Base-by-base conservation (phyloP, 805 yeast species). In the Nakazawaea sp. region DNA sequence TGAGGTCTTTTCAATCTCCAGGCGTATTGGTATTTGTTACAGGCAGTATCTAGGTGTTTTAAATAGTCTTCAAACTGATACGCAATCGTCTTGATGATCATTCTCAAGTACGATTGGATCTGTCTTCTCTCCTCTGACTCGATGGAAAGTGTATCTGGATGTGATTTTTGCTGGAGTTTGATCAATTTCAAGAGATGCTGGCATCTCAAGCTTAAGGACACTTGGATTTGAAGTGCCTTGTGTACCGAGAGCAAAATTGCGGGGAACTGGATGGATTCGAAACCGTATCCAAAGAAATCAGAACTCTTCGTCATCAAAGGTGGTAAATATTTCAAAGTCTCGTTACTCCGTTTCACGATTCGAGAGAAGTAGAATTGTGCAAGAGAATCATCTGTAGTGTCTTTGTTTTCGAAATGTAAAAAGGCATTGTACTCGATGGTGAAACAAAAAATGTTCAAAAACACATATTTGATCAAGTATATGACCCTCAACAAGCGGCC, bases 1-100 rank as follows among this genome's bases (percentile, higher is more conserved):
- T 37, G 41, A 9, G 41, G 41, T 13, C 41, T 18, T 20, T 37
- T 37, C 19, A 37, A 16, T 27, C 41, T 32, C 41, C 41, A 37
- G 6, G 41, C 41, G 19, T 32, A 37, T 27, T 37, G 36, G 17
- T 37, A 37, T 8, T n/a, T 37, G n/a, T 32, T n/a, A 16, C 36
- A 37, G 21, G 41, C 41, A 28, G 16, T 15, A 18, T 37, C 31
- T 7, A 37, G 21, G 18, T 28, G 27, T 17, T 32, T 18, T 32
- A 37, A 37, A 28, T 37, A 37, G 2, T 27, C 13, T 18, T 37
- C 36, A 15, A 37, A 23, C 20, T 37, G 31, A 9, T 9, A 12
- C 8, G 41, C 27, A 13, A 37, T 37, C 18, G 41, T 32, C 17
- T 16, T 32, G 4, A 32, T 21, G 13, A 37, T 37, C 30, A 27